Percentiles rank a stretch among this genome's conserved stretches.
These are phyloP conservation scores for Penicillium ochrochloron DNA, from an alignment of 495 filamentous ascomycete genomes.

Conservation along the genomic window DNA sequence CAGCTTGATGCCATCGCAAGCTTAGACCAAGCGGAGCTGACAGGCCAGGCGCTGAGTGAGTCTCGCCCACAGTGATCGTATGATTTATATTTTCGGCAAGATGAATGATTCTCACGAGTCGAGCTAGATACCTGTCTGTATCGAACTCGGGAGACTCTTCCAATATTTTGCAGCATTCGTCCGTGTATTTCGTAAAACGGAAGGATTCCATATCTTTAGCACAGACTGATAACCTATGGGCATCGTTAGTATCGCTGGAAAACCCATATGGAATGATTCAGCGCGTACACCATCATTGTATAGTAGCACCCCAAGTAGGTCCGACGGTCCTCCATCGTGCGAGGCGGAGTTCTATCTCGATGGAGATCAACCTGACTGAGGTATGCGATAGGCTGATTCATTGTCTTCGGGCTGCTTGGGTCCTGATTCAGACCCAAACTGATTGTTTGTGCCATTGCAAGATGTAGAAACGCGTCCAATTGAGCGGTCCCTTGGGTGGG, in stretches of 20 bases:
- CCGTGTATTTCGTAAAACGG: conserved; percentile 36
- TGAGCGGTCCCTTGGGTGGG: conserved; percentile 13
- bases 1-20: conserved; percentile 27
- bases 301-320: conserved; percentile 45
- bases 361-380: conserved; percentile 21
- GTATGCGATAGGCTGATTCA: conserved; percentile 31
- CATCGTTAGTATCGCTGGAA: not conserved
- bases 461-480: conserved; percentile 32
- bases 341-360: conserved; percentile 17
- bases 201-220: conserved; percentile 36
- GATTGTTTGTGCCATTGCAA: conserved; percentile 33
- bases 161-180: conserved; percentile 30
- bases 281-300: conserved; percentile 32
- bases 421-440: conserved; percentile 35
- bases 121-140: conserved; percentile 34
- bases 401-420: conserved; percentile 21
- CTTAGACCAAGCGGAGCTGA: conserved; percentile 24
- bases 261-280: not conserved
- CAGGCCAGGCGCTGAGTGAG: conserved; percentile 5
- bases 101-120: conserved; percentile 31
- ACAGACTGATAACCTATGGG: conserved; percentile 34
- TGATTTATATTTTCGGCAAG: conserved; percentile 26
- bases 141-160: conserved; percentile 18
- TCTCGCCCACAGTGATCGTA: conserved; percentile 15
- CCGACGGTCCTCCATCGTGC: conserved; percentile 35